Base-by-base conservation (phyloP, 805 yeast species). In the Schwanniomyces occidentalis region DNA sequence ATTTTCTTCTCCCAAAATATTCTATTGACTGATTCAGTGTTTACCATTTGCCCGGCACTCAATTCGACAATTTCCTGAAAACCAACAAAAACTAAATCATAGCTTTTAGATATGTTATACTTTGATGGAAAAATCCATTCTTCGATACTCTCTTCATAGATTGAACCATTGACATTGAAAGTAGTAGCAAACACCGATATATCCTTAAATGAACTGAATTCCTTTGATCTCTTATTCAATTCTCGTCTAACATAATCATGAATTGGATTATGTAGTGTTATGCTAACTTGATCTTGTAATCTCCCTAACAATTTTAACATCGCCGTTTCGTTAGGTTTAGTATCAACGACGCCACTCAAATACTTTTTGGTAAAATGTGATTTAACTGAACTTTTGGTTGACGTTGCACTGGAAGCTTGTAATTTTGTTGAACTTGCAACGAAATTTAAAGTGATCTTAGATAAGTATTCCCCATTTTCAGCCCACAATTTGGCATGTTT, bases 21-120 rank as follows among this genome's bases (percentile, higher is more conserved):
- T 38, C 78, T 70, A 23, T 79, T 76, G 16, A 68, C 65, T 1
- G 79, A 76, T 51, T 93, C 95, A 1, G 86, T 78, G 25, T 83
- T 78, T 37, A 89, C 73, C 79, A 88, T 87, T 51, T 86, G 85
- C 9, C 91, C 87, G 0, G 93, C 83, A 2, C 81, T 77, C 27
- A 93, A 65, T 51, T 90, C 97, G 8, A 55, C 64, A 21, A 90
- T 81, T 51, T 93, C 99, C 57, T 93, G 95, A 24, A 93, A 66
- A 2, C 96, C 98, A 42, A 93, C 70, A 1, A 82, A 83, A 14
- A 86, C 80, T 2, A 90, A 56, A 49, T 91, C 96, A 23, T 85
- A 77, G 53, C 58, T 49, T 8, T 54, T 49, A 16, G 30, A 18
- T 30, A 35, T 25, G 21, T 49, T 44, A 28, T 46, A 31, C 27